These are phyloP conservation scores for Metschnikowia matae DNA, from an alignment of 805 yeast species.

Conservation along the genomic window DNA sequence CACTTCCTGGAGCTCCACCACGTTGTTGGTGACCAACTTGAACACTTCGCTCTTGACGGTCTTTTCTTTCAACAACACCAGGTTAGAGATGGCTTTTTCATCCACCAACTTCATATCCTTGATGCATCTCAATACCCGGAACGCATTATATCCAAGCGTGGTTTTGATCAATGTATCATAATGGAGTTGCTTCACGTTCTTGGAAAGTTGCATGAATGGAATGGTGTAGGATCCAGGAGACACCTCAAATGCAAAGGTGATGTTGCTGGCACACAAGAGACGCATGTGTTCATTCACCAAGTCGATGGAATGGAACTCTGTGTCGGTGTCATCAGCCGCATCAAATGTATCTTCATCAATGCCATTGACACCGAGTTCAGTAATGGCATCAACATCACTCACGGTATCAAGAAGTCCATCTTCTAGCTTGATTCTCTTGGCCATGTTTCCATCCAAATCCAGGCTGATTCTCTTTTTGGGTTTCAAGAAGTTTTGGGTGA, in stretches of 20 bases:
- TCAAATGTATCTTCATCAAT: conserved; percentile 10
- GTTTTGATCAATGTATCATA: conserved; percentile 57
- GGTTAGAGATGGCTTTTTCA: conserved; percentile 74
- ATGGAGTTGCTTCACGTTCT: conserved; percentile 43
- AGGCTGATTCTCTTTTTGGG: conserved; percentile 20
- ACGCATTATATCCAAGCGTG: conserved; percentile 61
- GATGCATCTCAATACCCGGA: conserved; percentile 74
- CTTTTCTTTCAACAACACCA: conserved; percentile 72
- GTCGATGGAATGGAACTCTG: conserved; percentile 24
- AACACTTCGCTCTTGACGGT: conserved; percentile 71
- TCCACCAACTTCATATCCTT: conserved; percentile 68
- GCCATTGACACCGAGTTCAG: conserved; percentile 8
- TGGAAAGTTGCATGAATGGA: conserved; percentile 53
- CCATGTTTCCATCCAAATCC: conserved; percentile 1
- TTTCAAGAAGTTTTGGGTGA: conserved; percentile 39
- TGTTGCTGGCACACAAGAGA: conserved; percentile 47
- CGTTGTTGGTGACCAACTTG: conserved; percentile 61
- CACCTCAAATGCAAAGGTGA: conserved; percentile 60
- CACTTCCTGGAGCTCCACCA: conserved; percentile 86
- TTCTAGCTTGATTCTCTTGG: conserved; percentile 42
- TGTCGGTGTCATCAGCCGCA: conserved; percentile 2
- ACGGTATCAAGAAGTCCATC: conserved; percentile 13
- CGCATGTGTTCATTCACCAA: conserved; percentile 63
- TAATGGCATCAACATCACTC: conserved; percentile 21
- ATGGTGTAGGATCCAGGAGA: conserved; percentile 55